Conservation (phyloP, 106 monocot genomes). For the Dendrobium catenatum region DNA sequence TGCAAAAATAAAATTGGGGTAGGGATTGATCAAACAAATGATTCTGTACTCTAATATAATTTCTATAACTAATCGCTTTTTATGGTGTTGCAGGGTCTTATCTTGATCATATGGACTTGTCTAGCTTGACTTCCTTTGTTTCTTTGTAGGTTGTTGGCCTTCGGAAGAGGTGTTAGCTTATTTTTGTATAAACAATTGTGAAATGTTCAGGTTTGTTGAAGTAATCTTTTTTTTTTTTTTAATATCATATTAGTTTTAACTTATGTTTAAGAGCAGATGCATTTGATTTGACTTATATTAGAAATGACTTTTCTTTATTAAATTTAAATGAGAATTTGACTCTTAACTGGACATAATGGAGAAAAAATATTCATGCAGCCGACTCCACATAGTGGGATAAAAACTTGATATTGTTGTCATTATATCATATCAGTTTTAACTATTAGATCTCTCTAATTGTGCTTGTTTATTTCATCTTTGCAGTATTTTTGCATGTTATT, state of each 20-base stretch:
- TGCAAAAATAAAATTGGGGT: not conserved
- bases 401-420: no score
- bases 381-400: no score
- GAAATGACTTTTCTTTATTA: no score
- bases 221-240: not conserved
- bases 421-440: not conserved
- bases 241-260: not conserved
- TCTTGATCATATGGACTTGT: not conserved
- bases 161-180: conserved; percentile 51
- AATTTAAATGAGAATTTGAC: no score
- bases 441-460: not conserved
- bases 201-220: conserved; percentile 39
- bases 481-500: not conserved
- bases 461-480: not conserved
- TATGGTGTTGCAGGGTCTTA: not conserved
- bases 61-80: not conserved
- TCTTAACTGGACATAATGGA: no score
- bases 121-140: not conserved
- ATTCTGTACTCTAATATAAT: not conserved
- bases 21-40: not conserved
- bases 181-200: conserved; percentile 31
- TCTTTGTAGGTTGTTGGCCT: conserved; percentile 43
- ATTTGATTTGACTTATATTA: no score
- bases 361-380: no score
- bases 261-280: not conserved